phyloP scores from a whole-genome alignment of 129 eudicot genomes.

The Helichrysum umbraculigerum region DNA sequence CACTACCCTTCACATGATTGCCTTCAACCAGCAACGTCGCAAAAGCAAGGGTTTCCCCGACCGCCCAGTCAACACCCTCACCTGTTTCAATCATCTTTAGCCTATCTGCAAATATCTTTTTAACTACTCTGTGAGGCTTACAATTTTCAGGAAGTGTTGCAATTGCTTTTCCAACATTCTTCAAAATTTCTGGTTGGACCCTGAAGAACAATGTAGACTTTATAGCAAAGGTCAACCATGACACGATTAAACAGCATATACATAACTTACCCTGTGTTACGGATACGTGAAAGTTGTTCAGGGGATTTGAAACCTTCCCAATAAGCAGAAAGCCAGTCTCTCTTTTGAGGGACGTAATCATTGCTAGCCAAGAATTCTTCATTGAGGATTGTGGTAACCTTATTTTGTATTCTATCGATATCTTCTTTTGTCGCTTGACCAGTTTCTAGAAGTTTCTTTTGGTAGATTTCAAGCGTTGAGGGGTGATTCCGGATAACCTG shows the following conservation, averaged over 20 bases:
- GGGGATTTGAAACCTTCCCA: constrained; percentile 93
- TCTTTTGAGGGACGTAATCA: constrained; percentile 65
- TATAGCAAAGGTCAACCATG: background rate
- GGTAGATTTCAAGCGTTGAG: constrained; percentile 76
- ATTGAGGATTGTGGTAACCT: constrained; percentile 71
- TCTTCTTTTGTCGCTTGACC: constrained; percentile 79
- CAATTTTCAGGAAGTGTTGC: constrained; percentile 74
- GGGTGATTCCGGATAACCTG: constrained; percentile 88
- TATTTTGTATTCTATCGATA: constrained; percentile 61
- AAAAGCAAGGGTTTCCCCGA: constrained; percentile 95
- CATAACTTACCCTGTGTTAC: constrained; percentile 82
- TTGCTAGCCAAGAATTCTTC: constrained; percentile 92
- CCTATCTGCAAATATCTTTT: constrained; percentile 78
- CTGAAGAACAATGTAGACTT: constrained; percentile 39
- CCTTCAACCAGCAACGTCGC: constrained; percentile 93
- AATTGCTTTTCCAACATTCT: constrained; percentile 78
- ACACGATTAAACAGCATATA: constrained; percentile 14
- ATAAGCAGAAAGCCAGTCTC: constrained; percentile 98
- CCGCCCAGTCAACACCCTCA: constrained; percentile 97
- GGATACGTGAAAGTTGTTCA: too few relatives aligned
- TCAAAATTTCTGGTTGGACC: constrained; percentile 88
- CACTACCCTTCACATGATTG: constrained; percentile 90
- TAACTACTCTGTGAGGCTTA: constrained; percentile 89
- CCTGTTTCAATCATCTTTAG: constrained; percentile 44
- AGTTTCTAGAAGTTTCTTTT: constrained; percentile 69